phyloP scores from a whole-genome alignment of 2,329 filamentous ascomycete genomes.

The Helotiales sp. region DNA sequence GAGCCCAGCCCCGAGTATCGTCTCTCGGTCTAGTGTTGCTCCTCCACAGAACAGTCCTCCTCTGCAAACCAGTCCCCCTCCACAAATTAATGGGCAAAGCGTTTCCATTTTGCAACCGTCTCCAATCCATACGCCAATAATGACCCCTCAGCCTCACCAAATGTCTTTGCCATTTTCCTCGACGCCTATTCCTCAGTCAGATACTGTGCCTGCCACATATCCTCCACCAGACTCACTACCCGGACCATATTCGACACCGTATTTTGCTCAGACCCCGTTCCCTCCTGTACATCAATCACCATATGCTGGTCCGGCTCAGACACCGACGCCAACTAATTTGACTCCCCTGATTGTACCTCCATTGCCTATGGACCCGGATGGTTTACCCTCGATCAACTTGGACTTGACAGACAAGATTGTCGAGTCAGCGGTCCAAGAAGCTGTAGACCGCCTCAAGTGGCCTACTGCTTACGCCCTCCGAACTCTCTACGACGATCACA shows the following conservation, averaged over 20 bases:
- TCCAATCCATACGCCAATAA: slow-evolving; percentile 1
- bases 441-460: slow-evolving; percentile 55
- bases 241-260: neutral
- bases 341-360: slow-evolving; percentile 4
- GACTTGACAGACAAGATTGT: slow-evolving; percentile 50
- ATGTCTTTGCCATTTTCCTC: neutral
- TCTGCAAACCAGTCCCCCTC: neutral
- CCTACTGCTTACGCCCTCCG: slow-evolving; percentile 63
- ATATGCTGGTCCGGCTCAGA: neutral
- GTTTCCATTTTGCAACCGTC: slow-evolving; percentile 19
- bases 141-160: neutral
- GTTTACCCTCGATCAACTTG: slow-evolving; percentile 23
- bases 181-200: neutral
- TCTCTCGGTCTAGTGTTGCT: slow-evolving; percentile 17
- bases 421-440: slow-evolving; percentile 58
- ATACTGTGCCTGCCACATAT: too few species aligned
- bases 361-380: slow-evolving; percentile 18
- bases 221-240: neutral
- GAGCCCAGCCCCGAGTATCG: slow-evolving; percentile 20
- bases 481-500: slow-evolving; percentile 59
- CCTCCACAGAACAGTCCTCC: too few species aligned
- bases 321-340: slow-evolving; percentile 7
- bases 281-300: neutral
- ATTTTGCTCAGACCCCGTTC: slow-evolving; percentile 11
- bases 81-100: slow-evolving; percentile 13